phyloP scores from a whole-genome alignment of 177 flowering plant genomes.

The Vitis hybrid region DNA sequence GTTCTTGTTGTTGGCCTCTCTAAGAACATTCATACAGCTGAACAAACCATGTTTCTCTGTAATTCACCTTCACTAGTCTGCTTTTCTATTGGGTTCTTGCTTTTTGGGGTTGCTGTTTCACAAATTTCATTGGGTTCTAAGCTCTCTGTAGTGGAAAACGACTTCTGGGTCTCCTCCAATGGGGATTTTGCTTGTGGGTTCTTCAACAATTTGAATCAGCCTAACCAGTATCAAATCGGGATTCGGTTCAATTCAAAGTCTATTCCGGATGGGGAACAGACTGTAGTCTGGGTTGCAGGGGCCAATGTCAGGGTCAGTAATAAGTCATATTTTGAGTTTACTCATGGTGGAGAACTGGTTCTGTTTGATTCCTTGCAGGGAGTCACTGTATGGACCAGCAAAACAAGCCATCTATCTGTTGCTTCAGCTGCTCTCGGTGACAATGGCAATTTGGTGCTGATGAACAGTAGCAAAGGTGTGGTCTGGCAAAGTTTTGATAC shows the following conservation, averaged over 20 bases:
- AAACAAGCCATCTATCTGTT: slow-evolving; percentile 43
- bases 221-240: slow-evolving; percentile 48
- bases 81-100: slow-evolving; percentile 25
- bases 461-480: slow-evolving; percentile 25
- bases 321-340: slow-evolving; percentile 52
- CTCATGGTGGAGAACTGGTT: slow-evolving; percentile 47
- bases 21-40: slow-evolving; percentile 30
- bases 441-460: slow-evolving; percentile 66
- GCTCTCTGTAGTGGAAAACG: slow-evolving; percentile 38
- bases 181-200: slow-evolving; percentile 68
- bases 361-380: slow-evolving; percentile 48
- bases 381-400: slow-evolving; percentile 52
- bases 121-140: slow-evolving; percentile 56
- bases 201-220: slow-evolving; percentile 40
- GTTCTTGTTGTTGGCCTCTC: slow-evolving; percentile 5
- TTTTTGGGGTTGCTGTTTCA: slow-evolving; percentile 26
- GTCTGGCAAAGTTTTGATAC: slow-evolving; percentile 75
- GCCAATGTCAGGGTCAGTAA: slow-evolving; percentile 46
- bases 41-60: slow-evolving; percentile 5
- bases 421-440: slow-evolving; percentile 52
- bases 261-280: slow-evolving; percentile 40
- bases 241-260: slow-evolving; percentile 52
- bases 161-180: slow-evolving; percentile 61
- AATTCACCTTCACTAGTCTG: slow-evolving; percentile 17
- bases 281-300: slow-evolving; percentile 70